Evolutionary conservation across 2,329 filamentous ascomycete genomes (phyloP).

Genomic region (Neodidymelliopsis sp.): DNA sequence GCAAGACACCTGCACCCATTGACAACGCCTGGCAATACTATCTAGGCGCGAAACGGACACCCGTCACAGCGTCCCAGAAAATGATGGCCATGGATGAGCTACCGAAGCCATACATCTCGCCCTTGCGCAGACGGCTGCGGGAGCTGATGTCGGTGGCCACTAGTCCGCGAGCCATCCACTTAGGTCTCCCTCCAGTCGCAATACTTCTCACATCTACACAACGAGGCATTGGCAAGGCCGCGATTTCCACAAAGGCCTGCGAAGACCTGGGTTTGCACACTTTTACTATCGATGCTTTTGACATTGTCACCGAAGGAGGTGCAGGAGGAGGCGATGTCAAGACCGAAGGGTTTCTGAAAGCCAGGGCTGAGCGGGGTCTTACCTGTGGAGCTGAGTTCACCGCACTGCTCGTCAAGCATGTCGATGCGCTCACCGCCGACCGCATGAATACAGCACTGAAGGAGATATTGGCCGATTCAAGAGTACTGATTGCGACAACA

Average conservation of each 20-base stretch:
- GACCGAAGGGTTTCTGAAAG: conserved; percentile 88
- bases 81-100: conserved; percentile 55
- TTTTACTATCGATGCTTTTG: conserved; percentile 89
- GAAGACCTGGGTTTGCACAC: conserved; percentile 89
- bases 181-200: conserved; percentile 86
- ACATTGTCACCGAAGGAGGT: conserved; percentile 90
- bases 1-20: conserved; percentile 77
- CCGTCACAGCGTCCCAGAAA: conserved; percentile 65
- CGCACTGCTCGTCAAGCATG: conserved; percentile 83
- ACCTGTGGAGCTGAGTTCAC: conserved; percentile 86
- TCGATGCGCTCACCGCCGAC: conserved; percentile 90
- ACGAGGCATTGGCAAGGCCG: conserved; percentile 91
- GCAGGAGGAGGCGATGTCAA: conserved; percentile 90
- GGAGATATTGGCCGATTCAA: conserved; percentile 78
- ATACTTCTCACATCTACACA: conserved; percentile 91
- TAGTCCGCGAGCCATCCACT: conserved; percentile 82
- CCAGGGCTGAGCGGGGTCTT: conserved; percentile 85
- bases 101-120: conserved; percentile 53
- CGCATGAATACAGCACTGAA: conserved; percentile 86
- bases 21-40: conserved; percentile 90
- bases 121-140: conserved; percentile 69
- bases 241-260: conserved; percentile 77
- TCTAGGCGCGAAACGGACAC: conserved; percentile 75
- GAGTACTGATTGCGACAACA: conserved; percentile 91
- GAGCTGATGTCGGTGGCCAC: conserved; percentile 89